Conservation (phyloP, 305 asterid genomes). For the Fraxinus sp. region DNA sequence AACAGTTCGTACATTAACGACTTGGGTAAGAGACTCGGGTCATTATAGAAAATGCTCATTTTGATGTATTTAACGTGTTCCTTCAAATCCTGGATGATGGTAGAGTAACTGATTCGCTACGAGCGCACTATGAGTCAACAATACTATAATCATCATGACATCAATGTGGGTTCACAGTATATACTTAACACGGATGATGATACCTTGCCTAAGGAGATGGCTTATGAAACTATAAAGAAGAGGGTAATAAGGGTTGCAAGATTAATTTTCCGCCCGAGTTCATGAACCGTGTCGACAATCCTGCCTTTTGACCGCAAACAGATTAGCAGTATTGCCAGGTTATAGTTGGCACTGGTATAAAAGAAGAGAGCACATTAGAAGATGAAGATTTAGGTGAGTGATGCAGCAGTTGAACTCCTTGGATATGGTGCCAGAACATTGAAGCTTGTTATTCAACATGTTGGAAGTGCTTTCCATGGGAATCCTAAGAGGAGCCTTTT, state of each 20-base stretch:
- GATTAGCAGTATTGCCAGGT: constrained; percentile 61
- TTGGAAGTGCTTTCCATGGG: constrained; percentile 94
- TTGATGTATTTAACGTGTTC: constrained; percentile 83
- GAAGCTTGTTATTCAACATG: constrained; percentile 78
- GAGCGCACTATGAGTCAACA: constrained; percentile 82
- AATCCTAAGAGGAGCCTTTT: constrained; percentile 74
- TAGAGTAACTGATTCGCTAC: constrained; percentile 84
- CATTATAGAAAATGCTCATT: constrained; percentile 72
- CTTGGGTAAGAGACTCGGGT: not conserved
- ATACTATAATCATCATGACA: constrained; percentile 85
- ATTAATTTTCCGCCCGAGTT: constrained; percentile 76
- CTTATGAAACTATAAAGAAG: constrained; percentile 67
- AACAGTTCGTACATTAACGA: no score
- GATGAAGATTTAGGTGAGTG: constrained; percentile 68
- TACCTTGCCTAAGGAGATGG: constrained; percentile 46
- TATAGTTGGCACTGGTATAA: constrained; percentile 86
- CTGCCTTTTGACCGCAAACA: constrained; percentile 85
- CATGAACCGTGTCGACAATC: constrained; percentile 96
- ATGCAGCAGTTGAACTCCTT: constrained; percentile 67
- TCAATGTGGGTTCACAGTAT: constrained; percentile 86
- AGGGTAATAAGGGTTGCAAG: constrained; percentile 88
- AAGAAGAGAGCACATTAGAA: constrained; percentile 74
- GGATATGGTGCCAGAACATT: constrained; percentile 97
- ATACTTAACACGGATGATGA: constrained; percentile 68
- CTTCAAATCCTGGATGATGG: constrained; percentile 95